A percentile compares a stretch with the other conserved stretches of the same genome.
These are phyloP conservation scores for Davidsoniella neocaledoniae DNA, from an alignment of 2,329 filamentous ascomycete genomes.

Conservation along the genomic window DNA sequence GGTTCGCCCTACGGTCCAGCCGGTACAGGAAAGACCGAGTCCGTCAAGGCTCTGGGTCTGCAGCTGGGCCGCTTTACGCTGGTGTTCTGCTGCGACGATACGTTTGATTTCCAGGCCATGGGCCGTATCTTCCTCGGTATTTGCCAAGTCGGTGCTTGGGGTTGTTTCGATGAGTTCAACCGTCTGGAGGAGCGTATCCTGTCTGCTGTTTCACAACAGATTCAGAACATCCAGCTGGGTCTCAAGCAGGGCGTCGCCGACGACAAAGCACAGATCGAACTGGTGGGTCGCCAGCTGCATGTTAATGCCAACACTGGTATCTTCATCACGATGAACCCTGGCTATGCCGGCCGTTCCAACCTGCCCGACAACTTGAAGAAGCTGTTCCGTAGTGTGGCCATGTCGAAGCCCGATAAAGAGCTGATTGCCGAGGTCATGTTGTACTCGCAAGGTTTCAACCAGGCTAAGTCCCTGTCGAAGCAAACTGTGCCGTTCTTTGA, in stretches of 20 bases:
- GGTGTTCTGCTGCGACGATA: slow-evolving; percentile 98
- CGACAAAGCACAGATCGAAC: slow-evolving; percentile 74
- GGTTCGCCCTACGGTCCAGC: slow-evolving; percentile 95
- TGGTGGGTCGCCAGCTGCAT: slow-evolving; percentile 75
- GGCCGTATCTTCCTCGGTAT: slow-evolving; percentile 98
- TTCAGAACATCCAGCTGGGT: slow-evolving; percentile 97
- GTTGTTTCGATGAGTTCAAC: slow-evolving; percentile 99
- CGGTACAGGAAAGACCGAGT: slow-evolving; percentile 97
- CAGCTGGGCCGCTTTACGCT: slow-evolving; percentile 95
- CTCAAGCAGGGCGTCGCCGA: slow-evolving; percentile 72
- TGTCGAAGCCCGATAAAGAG: slow-evolving; percentile 99
- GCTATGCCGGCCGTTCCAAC: slow-evolving; percentile 95
- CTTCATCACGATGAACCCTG: slow-evolving; percentile 99
- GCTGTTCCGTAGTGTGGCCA: slow-evolving; percentile 94
- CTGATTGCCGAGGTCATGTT: slow-evolving; percentile 99
- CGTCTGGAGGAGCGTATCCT: slow-evolving; percentile 94
- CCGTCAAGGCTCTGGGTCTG: slow-evolving; percentile 91
- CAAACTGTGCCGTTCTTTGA: slow-evolving; percentile 98
- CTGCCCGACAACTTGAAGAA: slow-evolving; percentile 99
- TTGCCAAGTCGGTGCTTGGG: slow-evolving; percentile 97
- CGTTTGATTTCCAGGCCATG: slow-evolving; percentile 99
- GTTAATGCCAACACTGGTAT: slow-evolving; percentile 93
- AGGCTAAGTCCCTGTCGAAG: slow-evolving; percentile 83
- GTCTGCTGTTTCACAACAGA: slow-evolving; percentile 95
- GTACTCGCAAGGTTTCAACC: slow-evolving; percentile 96